Conservation (phyloP, 768 basidiomycete species). For the Pseudohyphozyma bogoriensis region DNA sequence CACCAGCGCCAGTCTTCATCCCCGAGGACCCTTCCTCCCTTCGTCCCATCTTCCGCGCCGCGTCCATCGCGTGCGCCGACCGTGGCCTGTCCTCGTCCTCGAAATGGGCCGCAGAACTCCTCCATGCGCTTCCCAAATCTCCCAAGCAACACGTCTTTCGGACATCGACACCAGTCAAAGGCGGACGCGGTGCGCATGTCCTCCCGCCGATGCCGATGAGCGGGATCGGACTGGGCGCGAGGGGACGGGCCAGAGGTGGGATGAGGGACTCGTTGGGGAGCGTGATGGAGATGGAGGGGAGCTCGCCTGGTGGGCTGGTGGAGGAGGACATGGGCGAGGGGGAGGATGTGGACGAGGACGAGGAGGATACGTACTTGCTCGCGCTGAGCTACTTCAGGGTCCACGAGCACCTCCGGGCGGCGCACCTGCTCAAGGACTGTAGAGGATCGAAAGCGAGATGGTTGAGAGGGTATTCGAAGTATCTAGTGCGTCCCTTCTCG, state of each 20-base stretch:
- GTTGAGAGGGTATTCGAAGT: slow-evolving; percentile 66
- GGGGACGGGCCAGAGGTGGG: not conserved
- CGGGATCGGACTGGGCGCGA: not conserved
- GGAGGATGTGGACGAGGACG: slow-evolving; percentile 41
- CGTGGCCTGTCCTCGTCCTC: slow-evolving; percentile 1
- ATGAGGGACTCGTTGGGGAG: not conserved
- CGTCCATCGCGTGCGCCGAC: not conserved
- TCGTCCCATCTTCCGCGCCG: slow-evolving; percentile 3
- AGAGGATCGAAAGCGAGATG: slow-evolving; percentile 65
- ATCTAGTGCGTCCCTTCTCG: slow-evolving; percentile 54
- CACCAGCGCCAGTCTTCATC: not conserved
- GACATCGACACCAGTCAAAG: slow-evolving; percentile 11
- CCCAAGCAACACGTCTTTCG: not conserved
- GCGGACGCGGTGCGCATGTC: not conserved
- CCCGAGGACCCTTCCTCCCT: not conserved
- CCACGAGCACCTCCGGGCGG: slow-evolving; percentile 66
- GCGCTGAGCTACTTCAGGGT: slow-evolving; percentile 64
- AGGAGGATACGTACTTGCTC: slow-evolving; percentile 59
- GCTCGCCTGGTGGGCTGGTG: not conserved
- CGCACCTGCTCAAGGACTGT: slow-evolving; percentile 55
- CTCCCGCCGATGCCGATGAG: not conserved
- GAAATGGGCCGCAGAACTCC: slow-evolving; percentile 13
- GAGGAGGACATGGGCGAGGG: not conserved
- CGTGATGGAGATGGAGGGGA: not conserved
- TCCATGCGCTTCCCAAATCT: not conserved